phyloP scores from a whole-genome alignment of 331 rosid species.

The Pyracantha coccinea region DNA sequence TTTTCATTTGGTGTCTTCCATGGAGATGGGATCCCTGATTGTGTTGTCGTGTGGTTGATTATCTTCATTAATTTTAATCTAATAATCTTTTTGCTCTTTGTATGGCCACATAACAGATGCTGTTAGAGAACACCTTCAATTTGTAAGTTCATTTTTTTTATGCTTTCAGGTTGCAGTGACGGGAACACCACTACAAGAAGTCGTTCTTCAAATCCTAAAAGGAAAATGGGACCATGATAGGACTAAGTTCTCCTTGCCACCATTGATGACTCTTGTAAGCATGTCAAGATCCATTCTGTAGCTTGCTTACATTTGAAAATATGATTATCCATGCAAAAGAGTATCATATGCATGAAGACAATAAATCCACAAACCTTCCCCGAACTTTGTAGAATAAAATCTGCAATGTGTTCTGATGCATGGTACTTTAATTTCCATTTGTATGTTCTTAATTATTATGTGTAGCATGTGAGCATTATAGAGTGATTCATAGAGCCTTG shows the following conservation, averaged over 20 bases:
- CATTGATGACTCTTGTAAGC: conserved; percentile 92
- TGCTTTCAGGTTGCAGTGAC: conserved; percentile 45
- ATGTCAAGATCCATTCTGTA: conserved; percentile 8
- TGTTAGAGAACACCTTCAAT: neutral
- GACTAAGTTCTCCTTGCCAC: conserved; percentile 81
- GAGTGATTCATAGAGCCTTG: neutral
- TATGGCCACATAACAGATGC: no score
- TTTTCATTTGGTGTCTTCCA: no score
- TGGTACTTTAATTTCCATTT: neutral
- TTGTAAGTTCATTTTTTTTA: conserved; percentile 13
- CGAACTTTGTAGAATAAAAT: no score
- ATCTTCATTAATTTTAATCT: neutral
- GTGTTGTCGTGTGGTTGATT: no score
- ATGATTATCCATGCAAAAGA: neutral
- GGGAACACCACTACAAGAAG: conserved; percentile 49
- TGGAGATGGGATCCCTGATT: no score
- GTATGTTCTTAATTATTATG: neutral
- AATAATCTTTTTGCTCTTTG: no score
- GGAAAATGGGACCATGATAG: conserved; percentile 90
- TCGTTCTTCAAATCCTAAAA: conserved; percentile 43
- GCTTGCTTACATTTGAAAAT: neutral
- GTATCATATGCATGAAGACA: neutral
- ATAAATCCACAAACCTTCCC: no score
- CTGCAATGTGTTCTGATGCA: neutral
- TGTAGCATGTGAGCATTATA: neutral